Conservation (phyloP, 108 stramenopile genomes). For the Pseudonitzschia delicatissima region DNA sequence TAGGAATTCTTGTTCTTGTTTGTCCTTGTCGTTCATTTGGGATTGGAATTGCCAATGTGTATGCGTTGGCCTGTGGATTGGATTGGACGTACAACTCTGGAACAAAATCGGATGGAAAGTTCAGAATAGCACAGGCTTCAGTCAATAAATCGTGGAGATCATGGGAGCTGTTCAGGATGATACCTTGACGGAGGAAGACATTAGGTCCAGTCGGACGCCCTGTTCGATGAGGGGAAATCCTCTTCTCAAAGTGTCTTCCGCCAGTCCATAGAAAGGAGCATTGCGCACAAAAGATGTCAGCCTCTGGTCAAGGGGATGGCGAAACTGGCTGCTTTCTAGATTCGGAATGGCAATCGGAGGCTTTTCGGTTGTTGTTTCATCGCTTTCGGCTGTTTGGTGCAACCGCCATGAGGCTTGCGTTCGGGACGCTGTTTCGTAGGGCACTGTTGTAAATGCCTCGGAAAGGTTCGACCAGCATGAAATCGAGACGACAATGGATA, state of each 20-base stretch:
- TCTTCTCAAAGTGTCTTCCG: conserved; percentile 25
- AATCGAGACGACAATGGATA: no score
- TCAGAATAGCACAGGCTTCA: conserved; percentile 38
- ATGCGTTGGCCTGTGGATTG: conserved; percentile 57
- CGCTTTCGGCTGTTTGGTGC: no score
- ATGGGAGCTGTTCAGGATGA: conserved; percentile 43
- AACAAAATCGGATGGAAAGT: conserved; percentile 16
- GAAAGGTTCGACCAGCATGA: no score
- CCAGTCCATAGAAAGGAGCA: conserved; percentile 30
- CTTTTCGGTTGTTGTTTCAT: neutral
- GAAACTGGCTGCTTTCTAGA: conserved; percentile 43
- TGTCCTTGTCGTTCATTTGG: conserved; percentile 3
- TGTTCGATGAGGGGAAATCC: conserved; percentile 49
- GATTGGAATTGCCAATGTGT: conserved; percentile 52
- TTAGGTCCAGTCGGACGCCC: conserved; percentile 41
- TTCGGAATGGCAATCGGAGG: conserved; percentile 1
- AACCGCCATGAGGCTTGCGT: no score
- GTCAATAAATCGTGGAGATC: conserved; percentile 35
- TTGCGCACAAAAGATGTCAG: conserved; percentile 37
- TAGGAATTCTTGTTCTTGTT: neutral
- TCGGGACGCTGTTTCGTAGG: no score
- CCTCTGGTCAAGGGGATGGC: conserved; percentile 49
- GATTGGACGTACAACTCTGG: conserved; percentile 59
- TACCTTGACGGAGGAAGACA: conserved; percentile 48
- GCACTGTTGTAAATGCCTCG: no score